A percentile compares a stretch with the other conserved stretches of the same genome.
Evolutionary conservation across 129 eudicot genomes (phyloP).

Genomic region (Flaveria ramosissima): DNA sequence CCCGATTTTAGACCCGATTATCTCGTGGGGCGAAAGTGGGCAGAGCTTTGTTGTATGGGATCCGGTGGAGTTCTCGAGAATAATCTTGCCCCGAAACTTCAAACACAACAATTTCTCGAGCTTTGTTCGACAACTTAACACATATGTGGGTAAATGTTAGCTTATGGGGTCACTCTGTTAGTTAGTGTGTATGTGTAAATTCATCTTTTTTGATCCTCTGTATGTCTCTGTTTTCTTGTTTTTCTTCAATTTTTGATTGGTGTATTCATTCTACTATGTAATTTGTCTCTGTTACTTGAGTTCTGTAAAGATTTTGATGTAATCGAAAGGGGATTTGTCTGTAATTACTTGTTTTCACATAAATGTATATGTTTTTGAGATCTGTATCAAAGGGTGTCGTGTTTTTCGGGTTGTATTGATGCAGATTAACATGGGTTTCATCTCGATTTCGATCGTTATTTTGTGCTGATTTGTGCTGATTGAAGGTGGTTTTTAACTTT

Average conservation of each 20-base stretch:
- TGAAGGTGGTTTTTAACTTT: background rate
- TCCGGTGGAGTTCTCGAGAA: slow-evolving; percentile 61
- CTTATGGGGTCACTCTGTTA: slow-evolving; percentile 14
- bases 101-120: slow-evolving; percentile 96
- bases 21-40: slow-evolving; percentile 66
- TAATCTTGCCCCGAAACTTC: slow-evolving; percentile 68
- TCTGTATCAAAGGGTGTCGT: background rate
- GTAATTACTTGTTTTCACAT: background rate
- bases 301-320: slow-evolving; percentile 2
- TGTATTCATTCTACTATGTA: background rate
- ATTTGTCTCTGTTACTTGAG: background rate
- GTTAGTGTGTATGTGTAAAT: slow-evolving; percentile 2
- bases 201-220: background rate
- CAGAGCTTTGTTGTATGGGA: slow-evolving; percentile 88
- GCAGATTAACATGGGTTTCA: background rate
- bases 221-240: slow-evolving; percentile 11
- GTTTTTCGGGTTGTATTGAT: no score
- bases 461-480: no score
- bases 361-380: background rate
- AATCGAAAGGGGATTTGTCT: background rate
- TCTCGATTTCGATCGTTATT: background rate
- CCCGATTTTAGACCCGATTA: slow-evolving; percentile 50
- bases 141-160: slow-evolving; percentile 74
- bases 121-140: slow-evolving; percentile 94
- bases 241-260: background rate